Conservation (phyloP, 495 filamentous ascomycete genomes). For the Cladorrhinum samala region DNA sequence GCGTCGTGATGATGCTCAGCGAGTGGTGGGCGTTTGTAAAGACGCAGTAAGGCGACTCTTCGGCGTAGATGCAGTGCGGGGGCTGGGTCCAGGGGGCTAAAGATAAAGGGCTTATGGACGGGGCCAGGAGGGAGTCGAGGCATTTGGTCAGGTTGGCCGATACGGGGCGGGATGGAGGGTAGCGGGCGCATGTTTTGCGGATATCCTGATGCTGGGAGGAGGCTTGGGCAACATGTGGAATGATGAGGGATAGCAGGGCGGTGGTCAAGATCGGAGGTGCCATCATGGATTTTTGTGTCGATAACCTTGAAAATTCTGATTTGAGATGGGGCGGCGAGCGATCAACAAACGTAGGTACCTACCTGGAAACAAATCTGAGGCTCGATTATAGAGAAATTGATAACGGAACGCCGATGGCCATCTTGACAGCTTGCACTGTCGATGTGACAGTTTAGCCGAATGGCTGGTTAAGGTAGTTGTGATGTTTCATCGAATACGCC, state of each 20-base stretch:
- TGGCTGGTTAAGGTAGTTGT: background rate
- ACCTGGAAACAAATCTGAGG: too few species aligned
- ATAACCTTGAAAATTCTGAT: too few species aligned
- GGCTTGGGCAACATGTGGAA: background rate
- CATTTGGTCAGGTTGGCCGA: background rate
- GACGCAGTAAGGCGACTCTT: slow-evolving; percentile 25
- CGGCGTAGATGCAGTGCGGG: slow-evolving; percentile 22
- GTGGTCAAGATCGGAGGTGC: too few species aligned
- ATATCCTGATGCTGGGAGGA: background rate
- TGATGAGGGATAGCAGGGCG: background rate
- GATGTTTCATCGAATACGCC: background rate
- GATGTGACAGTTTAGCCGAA: slow-evolving; percentile 1
- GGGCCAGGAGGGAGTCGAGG: background rate
- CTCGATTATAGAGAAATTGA: too few species aligned
- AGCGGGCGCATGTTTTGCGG: background rate
- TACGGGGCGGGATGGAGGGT: background rate
- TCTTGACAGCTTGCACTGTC: slow-evolving; percentile 5
- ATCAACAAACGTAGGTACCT: too few species aligned
- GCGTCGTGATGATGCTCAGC: slow-evolving; percentile 32
- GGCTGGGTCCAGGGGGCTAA: slow-evolving; percentile 31
- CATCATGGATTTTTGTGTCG: too few species aligned
- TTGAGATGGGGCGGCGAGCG: too few species aligned
- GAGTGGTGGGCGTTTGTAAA: slow-evolving; percentile 28
- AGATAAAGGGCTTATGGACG: slow-evolving; percentile 2
- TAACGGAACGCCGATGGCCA: background rate